phyloP scores from a whole-genome alignment of 2,329 filamentous ascomycete species.

The Calonectria hongkongensis region DNA sequence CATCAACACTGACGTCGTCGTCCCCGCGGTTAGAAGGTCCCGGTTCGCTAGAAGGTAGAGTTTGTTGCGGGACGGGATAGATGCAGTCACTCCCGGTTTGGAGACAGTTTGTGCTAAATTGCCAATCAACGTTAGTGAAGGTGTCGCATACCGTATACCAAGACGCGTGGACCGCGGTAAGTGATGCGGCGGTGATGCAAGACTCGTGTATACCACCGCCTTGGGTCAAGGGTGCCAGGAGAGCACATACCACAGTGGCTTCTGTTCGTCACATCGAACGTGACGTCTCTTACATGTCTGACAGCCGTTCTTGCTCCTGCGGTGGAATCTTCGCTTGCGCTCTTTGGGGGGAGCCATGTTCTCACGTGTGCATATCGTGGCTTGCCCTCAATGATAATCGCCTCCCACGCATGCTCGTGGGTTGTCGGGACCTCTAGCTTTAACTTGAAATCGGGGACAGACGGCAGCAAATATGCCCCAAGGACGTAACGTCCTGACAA shows the following conservation, averaged over 20 bases:
- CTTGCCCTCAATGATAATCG: slow-evolving; percentile 41
- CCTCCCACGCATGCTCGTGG: slow-evolving; percentile 52
- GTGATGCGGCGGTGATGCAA: slow-evolving; percentile 45
- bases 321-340: slow-evolving; percentile 62
- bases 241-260: slow-evolving; percentile 65
- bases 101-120: slow-evolving; percentile 65
- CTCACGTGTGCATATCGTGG: slow-evolving; percentile 44
- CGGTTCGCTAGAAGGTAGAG: slow-evolving; percentile 52
- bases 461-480: slow-evolving; percentile 53
- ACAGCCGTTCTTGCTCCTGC: slow-evolving; percentile 62
- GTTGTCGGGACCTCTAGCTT: slow-evolving; percentile 47
- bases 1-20: slow-evolving; percentile 27
- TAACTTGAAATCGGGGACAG: slow-evolving; percentile 47
- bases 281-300: slow-evolving; percentile 63
- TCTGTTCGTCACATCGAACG: slow-evolving; percentile 67
- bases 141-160: slow-evolving; percentile 31
- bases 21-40: slow-evolving; percentile 43
- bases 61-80: slow-evolving; percentile 56
- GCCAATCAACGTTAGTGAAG: slow-evolving; percentile 49
- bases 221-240: slow-evolving; percentile 44
- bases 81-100: slow-evolving; percentile 66
- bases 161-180: slow-evolving; percentile 35
- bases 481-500: slow-evolving; percentile 45
- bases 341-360: slow-evolving; percentile 61
- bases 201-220: slow-evolving; percentile 52